Evolutionary conservation across 1,139 yeast genomes (phyloP).

Genomic region (Geotrichum citri-aurantii): DNA sequence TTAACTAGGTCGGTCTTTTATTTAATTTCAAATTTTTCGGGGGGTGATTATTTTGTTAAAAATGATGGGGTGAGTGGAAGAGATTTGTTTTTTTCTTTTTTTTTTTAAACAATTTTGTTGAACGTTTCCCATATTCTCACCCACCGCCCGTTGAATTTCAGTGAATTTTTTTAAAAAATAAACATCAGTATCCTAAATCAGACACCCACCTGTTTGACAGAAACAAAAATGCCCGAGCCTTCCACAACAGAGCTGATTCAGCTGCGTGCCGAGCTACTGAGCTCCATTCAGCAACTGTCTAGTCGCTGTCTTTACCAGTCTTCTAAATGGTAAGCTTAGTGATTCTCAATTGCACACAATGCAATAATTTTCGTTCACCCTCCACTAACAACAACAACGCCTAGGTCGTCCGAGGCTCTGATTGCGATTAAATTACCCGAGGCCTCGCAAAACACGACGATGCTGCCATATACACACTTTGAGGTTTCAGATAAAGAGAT

Average conservation of each 20-base stretch:
- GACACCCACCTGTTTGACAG: too few relatives aligned
- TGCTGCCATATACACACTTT: not conserved
- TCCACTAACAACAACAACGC: not conserved
- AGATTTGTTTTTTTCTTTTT: not conserved
- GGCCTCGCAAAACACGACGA: not conserved
- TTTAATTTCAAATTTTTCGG: too few relatives aligned
- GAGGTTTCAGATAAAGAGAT: constrained; percentile 28
- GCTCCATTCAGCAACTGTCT: constrained; percentile 39
- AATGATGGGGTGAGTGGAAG: not conserved
- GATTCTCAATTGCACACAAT: not conserved
- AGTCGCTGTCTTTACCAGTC: constrained; percentile 57
- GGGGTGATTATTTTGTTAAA: not conserved
- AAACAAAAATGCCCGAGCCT: constrained; percentile 5
- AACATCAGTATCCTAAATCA: not conserved
- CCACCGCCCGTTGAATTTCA: not conserved
- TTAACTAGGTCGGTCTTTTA: not conserved
- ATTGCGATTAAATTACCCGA: constrained; percentile 27
- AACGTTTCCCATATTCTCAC: not conserved
- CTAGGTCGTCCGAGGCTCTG: constrained; percentile 62
- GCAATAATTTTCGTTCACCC: too few relatives aligned
- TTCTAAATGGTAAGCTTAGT: constrained; percentile 60
- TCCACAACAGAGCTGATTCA: constrained; percentile 18
- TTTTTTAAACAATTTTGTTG: not conserved
- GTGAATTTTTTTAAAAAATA: too few relatives aligned
- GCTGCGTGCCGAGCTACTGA: constrained; percentile 36